These are phyloP conservation scores for Priceomyces carsonii DNA, from an alignment of 805 yeast genomes.

Conservation along the genomic window DNA sequence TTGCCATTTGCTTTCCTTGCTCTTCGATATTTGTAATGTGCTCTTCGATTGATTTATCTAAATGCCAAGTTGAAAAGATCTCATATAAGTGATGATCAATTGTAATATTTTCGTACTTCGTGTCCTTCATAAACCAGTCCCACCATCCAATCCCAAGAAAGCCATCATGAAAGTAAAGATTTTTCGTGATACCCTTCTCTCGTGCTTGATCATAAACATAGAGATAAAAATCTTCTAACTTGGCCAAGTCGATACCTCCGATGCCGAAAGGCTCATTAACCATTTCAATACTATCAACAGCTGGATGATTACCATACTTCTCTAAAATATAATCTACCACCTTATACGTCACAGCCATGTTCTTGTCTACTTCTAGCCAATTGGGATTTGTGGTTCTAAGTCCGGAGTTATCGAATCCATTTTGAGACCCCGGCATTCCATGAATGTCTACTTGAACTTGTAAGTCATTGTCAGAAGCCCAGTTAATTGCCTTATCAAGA, in stretches of 20 bases:
- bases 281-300: conserved; percentile 25
- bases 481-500: conserved; percentile 62
- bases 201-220: conserved; percentile 15
- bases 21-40: conserved; percentile 13
- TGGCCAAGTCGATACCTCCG: conserved; percentile 17
- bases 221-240: conserved; percentile 21
- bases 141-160: conserved; percentile 17
- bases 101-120: conserved; percentile 11
- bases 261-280: conserved; percentile 32
- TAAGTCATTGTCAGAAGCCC: conserved; percentile 63
- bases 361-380: conserved; percentile 14
- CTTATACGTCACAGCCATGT: conserved; percentile 11
- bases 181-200: conserved; percentile 7
- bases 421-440: conserved; percentile 84
- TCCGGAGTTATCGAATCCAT: conserved; percentile 82
- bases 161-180: conserved; percentile 17
- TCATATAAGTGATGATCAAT: conserved; percentile 30
- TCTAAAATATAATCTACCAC: conserved; percentile 15
- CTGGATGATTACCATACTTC: conserved; percentile 13
- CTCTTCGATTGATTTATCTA: conserved; percentile 11
- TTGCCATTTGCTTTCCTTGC: conserved; percentile 26
- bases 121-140: conserved; percentile 14
- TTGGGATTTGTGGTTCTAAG: conserved; percentile 35
- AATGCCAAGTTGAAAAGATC: conserved; percentile 18
- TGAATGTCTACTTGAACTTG: conserved; percentile 78